Evolutionary conservation across 768 basidiomycete genomes (phyloP).

Genomic region (Coprinellus aureogranulatus): DNA sequence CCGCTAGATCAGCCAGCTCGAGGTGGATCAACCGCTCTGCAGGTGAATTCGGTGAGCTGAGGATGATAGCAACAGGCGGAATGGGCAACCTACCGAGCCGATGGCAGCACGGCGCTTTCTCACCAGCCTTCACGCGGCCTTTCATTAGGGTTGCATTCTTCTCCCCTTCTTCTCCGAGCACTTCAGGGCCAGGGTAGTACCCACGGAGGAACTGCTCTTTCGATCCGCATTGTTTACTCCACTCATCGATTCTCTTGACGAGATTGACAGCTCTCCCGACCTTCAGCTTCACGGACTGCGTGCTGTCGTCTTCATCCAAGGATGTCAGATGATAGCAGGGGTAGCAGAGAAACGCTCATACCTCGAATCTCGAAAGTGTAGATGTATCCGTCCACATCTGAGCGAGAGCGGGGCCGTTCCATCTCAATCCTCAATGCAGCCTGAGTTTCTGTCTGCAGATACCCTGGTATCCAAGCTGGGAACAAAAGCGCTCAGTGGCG

Average conservation of each 20-base stretch:
- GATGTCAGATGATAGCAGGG: too few species aligned
- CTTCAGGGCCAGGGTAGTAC: conserved; percentile 63
- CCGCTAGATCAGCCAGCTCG: conserved; percentile 69
- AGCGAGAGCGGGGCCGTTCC: conserved; percentile 47
- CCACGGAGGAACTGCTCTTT: conserved; percentile 73
- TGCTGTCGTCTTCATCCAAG: conserved; percentile 13
- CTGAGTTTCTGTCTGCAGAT: conserved; percentile 61
- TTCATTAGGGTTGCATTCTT: conserved; percentile 54
- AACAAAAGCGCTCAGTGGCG: conserved; percentile 10
- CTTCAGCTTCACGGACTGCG: conserved; percentile 60
- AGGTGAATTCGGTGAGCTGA: conserved; percentile 1
- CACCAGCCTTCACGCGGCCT: conserved; percentile 61
- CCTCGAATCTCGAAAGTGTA: conserved; percentile 81
- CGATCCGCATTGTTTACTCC: conserved; percentile 79
- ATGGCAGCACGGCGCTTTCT: conserved; percentile 65
- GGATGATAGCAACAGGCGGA: background rate
- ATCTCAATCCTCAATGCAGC: conserved; percentile 47
- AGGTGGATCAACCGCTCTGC: conserved; percentile 75
- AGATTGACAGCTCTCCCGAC: conserved; percentile 78
- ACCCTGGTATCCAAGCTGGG: conserved; percentile 68
- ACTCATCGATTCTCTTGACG: conserved; percentile 69
- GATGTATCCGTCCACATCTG: conserved; percentile 73
- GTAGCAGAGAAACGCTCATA: too few species aligned
- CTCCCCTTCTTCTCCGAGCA: conserved; percentile 35
- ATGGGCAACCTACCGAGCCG: conserved; percentile 45